Evolutionary conservation across 1,139 yeast species (phyloP).

Genomic region (Lodderomyces orthopsilosis): DNA sequence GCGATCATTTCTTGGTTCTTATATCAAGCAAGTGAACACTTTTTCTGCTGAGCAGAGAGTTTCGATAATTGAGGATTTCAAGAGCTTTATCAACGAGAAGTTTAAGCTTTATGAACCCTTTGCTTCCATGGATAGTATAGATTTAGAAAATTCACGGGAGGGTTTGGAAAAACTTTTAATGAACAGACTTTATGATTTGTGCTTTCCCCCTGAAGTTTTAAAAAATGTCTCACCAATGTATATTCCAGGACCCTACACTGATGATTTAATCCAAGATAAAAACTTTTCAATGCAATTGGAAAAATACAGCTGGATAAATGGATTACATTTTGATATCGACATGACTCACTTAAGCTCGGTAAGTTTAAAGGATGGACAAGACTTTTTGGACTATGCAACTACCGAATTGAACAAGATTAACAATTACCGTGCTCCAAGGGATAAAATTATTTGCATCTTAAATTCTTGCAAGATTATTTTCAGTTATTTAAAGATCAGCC

Average conservation of each 20-base stretch:
- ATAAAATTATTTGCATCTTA: slow-evolving; percentile 84
- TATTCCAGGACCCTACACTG: slow-evolving; percentile 23
- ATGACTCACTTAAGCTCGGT: slow-evolving; percentile 27
- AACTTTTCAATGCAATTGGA: slow-evolving; percentile 55
- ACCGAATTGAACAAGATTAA: slow-evolving; percentile 73
- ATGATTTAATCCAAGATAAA: slow-evolving; percentile 64
- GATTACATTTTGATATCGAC: slow-evolving; percentile 78
- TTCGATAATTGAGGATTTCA: slow-evolving; percentile 73
- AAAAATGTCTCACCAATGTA: slow-evolving; percentile 41
- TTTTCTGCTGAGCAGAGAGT: slow-evolving; percentile 79
- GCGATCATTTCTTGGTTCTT: slow-evolving; percentile 75
- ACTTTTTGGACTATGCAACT: slow-evolving; percentile 70
- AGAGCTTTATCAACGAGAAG: slow-evolving; percentile 65
- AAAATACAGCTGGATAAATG: slow-evolving; percentile 72
- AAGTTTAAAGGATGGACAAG: slow-evolving; percentile 30
- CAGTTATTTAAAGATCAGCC: slow-evolving; percentile 73
- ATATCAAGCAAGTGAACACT: slow-evolving; percentile 54
- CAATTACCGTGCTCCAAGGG: slow-evolving; percentile 88
- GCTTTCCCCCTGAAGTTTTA: slow-evolving; percentile 76
- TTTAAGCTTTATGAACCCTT: slow-evolving; percentile 73
- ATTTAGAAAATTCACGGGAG: slow-evolving; percentile 72
- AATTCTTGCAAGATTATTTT: slow-evolving; percentile 92
- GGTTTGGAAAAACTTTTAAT: slow-evolving; percentile 91
- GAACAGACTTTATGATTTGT: slow-evolving; percentile 76
- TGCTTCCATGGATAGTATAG: slow-evolving; percentile 55